These are phyloP conservation scores for Haplosporangium gracile DNA, from an alignment of 192 early-diverging fungal genomes.

Conservation along the genomic window DNA sequence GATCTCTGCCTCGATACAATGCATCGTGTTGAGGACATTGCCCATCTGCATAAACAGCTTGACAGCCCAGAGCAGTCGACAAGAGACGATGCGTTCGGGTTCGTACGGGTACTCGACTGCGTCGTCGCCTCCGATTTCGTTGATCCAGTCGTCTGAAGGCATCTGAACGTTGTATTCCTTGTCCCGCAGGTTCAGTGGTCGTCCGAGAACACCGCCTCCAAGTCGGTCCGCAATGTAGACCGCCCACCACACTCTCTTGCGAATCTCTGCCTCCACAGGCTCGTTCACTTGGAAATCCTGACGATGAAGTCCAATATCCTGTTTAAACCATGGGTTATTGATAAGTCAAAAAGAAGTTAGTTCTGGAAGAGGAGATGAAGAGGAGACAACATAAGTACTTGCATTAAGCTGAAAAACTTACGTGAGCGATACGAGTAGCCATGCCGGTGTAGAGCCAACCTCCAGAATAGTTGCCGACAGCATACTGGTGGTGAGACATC, in stretches of 20 bases:
- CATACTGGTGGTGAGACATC: constrained; percentile 79
- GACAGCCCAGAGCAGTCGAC: constrained; percentile 45
- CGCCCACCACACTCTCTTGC: constrained; percentile 53
- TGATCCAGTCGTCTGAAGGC: constrained; percentile 56
- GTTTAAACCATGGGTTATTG: not conserved
- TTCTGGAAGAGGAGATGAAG: not conserved
- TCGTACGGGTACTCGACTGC: constrained; percentile 51
- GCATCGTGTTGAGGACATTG: constrained; percentile 53
- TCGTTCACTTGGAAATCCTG: constrained; percentile 47
- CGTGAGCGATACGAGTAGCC: constrained; percentile 68
- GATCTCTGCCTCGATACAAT: constrained; percentile 55
- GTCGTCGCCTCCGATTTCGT: constrained; percentile 39
- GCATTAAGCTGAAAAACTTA: not conserved
- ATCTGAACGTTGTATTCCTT: constrained; percentile 57
- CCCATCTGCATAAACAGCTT: constrained; percentile 57
- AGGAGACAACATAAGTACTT: not conserved
- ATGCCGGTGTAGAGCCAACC: constrained; percentile 81
- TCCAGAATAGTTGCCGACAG: constrained; percentile 72
- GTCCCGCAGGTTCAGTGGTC: constrained; percentile 50
- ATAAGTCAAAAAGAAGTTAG: not conserved
- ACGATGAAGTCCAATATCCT: constrained; percentile 57
- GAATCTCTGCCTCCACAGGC: constrained; percentile 53
- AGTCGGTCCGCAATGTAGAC: constrained; percentile 54
- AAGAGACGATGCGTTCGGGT: constrained; percentile 52
- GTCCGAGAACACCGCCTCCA: constrained; percentile 49